Evolutionary conservation across 768 basidiomycete genomes (phyloP).

Genomic region (Pisolithus marmoratus): DNA sequence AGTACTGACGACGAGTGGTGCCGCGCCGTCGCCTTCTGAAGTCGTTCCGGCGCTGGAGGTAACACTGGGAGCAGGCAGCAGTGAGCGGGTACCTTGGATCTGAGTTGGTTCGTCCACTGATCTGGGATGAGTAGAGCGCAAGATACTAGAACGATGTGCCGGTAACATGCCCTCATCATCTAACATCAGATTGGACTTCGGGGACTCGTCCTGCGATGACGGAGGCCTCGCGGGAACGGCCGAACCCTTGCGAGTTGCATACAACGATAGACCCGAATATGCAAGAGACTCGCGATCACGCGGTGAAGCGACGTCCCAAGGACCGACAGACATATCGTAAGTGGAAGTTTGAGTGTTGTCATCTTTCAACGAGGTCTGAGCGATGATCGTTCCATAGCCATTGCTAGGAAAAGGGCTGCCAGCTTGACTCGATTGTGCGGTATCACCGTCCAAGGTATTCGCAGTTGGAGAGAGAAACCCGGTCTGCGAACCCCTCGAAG

Average conservation of each 20-base stretch:
- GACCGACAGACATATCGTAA: slow-evolving; percentile 22
- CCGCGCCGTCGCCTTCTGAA: slow-evolving; percentile 27
- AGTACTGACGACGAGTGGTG: slow-evolving; percentile 43
- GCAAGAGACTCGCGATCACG: slow-evolving; percentile 24
- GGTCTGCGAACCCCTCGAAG: slow-evolving; percentile 22
- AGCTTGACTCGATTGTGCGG: slow-evolving; percentile 2
- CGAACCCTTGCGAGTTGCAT: slow-evolving; percentile 21
- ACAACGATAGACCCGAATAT: slow-evolving; percentile 21
- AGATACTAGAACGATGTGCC: slow-evolving; percentile 22
- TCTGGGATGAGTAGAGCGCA: slow-evolving; percentile 21
- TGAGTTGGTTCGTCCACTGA: slow-evolving; percentile 22
- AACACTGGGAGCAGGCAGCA: slow-evolving; percentile 32
- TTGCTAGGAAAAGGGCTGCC: slow-evolving; percentile 19
- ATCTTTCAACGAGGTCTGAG: slow-evolving; percentile 21
- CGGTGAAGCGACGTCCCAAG: slow-evolving; percentile 29
- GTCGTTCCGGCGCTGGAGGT: slow-evolving; percentile 42
- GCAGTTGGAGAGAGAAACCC: slow-evolving; percentile 15
- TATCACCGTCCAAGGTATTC: slow-evolving; percentile 10
- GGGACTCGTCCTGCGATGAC: slow-evolving; percentile 24
- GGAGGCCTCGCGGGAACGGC: slow-evolving; percentile 15
- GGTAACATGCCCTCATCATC: slow-evolving; percentile 31
- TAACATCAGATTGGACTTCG: slow-evolving; percentile 14
- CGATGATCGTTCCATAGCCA: slow-evolving; percentile 20
- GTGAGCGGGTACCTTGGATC: slow-evolving; percentile 19
- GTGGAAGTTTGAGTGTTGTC: slow-evolving; percentile 8